These are phyloP conservation scores for Lanmaoa pseudosensibilis DNA, from an alignment of 768 basidiomycete species.

Conservation along the genomic window DNA sequence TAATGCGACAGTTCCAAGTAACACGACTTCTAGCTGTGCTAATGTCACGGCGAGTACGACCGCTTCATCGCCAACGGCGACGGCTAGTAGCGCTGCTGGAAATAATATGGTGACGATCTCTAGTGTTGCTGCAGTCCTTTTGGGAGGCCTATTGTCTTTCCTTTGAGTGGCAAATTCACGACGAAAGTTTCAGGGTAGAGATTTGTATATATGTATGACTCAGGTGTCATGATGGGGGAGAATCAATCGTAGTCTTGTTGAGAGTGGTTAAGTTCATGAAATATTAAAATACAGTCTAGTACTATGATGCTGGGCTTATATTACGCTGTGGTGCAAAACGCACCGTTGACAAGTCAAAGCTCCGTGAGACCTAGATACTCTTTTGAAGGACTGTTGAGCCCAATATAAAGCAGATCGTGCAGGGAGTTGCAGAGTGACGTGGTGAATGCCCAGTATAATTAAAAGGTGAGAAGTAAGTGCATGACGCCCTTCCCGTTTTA, in stretches of 20 bases:
- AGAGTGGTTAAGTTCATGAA: not conserved
- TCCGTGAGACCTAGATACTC: not conserved
- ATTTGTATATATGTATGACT: not conserved
- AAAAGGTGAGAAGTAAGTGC: not conserved
- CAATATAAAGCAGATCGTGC: not conserved
- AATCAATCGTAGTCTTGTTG: not conserved
- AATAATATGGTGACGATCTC: constrained; percentile 13
- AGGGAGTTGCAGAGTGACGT: not conserved
- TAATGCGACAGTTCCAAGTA: constrained; percentile 48
- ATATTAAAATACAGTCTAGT: not conserved
- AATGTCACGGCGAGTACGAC: constrained; percentile 29
- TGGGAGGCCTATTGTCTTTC: constrained; percentile 10
- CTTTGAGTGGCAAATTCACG: constrained; percentile 10
- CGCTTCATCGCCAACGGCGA: constrained; percentile 16
- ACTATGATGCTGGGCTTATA: not conserved
- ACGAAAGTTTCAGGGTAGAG: not conserved
- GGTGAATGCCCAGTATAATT: not conserved
- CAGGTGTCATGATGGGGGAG: too few relatives aligned
- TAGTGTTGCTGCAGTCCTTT: constrained; percentile 7
- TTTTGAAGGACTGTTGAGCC: not conserved
- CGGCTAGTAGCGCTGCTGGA: constrained; percentile 15
- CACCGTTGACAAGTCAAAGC: not conserved
- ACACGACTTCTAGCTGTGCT: constrained; percentile 34
- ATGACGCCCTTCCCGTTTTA: not conserved
- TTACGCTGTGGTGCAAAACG: not conserved